Percentiles rank a stretch among this genome's conserved stretches.
Evolutionary conservation across 2,329 filamentous ascomycete genomes (phyloP).

Genomic region (Clonostachys chloroleuca): DNA sequence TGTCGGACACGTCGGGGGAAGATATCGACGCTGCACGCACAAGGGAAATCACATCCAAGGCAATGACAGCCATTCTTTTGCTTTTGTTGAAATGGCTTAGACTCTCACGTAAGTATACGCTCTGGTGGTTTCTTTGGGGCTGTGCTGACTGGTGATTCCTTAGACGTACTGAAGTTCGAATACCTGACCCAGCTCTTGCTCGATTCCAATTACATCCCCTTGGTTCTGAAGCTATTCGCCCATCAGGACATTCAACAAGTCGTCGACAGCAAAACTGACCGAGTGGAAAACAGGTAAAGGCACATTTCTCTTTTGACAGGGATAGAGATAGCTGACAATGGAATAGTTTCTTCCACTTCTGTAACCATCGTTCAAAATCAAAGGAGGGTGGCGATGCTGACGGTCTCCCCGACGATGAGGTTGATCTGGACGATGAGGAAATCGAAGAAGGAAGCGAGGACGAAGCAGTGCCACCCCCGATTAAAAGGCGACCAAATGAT

Average conservation of each 20-base stretch:
- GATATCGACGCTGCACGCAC: constrained; percentile 78
- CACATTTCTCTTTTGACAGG: constrained; percentile 2
- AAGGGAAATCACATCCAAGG: constrained; percentile 86
- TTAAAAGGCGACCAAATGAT: constrained; percentile 43
- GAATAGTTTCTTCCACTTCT: constrained; percentile 83
- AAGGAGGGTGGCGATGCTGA: constrained; percentile 20
- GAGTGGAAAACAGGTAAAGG: constrained; percentile 71
- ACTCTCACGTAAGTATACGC: constrained; percentile 67
- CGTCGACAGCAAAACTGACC: constrained; percentile 80
- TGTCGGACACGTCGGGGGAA: constrained; percentile 55
- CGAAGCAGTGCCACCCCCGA: constrained; percentile 82
- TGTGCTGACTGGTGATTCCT: constrained; percentile 7
- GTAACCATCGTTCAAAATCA: constrained; percentile 61
- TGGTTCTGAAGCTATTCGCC: constrained; percentile 89
- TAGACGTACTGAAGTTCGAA: constrained; percentile 92
- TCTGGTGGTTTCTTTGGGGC: not conserved
- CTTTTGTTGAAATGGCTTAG: constrained; percentile 96
- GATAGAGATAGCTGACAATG: constrained; percentile 6
- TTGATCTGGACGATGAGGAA: constrained; percentile 17
- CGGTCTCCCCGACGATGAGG: constrained; percentile 19
- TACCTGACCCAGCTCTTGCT: constrained; percentile 90
- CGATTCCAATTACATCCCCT: constrained; percentile 90
- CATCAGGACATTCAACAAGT: constrained; percentile 91
- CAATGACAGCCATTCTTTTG: constrained; percentile 82
- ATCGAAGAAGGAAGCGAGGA: constrained; percentile 56